phyloP scores from a whole-genome alignment of 1,139 yeast species.

The Hansenula lynferdii region DNA sequence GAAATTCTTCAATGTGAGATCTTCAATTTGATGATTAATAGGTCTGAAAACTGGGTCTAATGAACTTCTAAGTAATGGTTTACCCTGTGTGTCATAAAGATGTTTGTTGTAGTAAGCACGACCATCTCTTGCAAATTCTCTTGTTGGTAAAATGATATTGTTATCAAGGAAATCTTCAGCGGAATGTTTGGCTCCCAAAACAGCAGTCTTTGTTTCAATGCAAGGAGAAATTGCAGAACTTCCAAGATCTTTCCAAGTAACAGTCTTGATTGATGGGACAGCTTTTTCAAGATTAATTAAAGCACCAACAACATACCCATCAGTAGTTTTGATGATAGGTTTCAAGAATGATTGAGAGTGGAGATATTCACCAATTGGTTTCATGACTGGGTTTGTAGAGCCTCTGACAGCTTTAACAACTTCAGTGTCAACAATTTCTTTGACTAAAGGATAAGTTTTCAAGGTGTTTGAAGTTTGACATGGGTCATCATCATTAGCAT shows the following conservation, averaged over 20 bases:
- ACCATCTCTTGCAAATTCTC: slow-evolving; percentile 32
- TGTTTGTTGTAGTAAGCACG: slow-evolving; percentile 37
- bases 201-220: slow-evolving; percentile 19
- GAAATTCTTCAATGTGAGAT: slow-evolving; percentile 36
- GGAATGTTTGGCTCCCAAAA: slow-evolving; percentile 25
- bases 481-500: too few species aligned
- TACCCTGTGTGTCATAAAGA: slow-evolving; percentile 52
- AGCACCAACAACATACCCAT: slow-evolving; percentile 26
- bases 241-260: slow-evolving; percentile 25
- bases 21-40: slow-evolving; percentile 48
- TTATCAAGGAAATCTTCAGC: slow-evolving; percentile 21
- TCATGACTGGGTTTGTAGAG: slow-evolving; percentile 35
- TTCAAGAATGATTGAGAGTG: slow-evolving; percentile 27
- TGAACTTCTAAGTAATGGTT: slow-evolving; percentile 53
- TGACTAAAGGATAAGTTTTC: slow-evolving; percentile 35
- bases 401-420: slow-evolving; percentile 37
- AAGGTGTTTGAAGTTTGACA: slow-evolving; percentile 11
- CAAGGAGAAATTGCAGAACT: slow-evolving; percentile 26
- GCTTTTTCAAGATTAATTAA: slow-evolving; percentile 27
- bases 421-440: slow-evolving; percentile 33
- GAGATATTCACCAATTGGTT: slow-evolving; percentile 24
- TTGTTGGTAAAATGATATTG: slow-evolving; percentile 40
- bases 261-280: slow-evolving; percentile 29
- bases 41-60: slow-evolving; percentile 63
- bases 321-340: slow-evolving; percentile 31